A percentile compares a stretch with the other conserved stretches of the same genome.
These are phyloP conservation scores for Trichoderma sp. DNA, from an alignment of 2,329 filamentous ascomycete species.

Conservation along the genomic window DNA sequence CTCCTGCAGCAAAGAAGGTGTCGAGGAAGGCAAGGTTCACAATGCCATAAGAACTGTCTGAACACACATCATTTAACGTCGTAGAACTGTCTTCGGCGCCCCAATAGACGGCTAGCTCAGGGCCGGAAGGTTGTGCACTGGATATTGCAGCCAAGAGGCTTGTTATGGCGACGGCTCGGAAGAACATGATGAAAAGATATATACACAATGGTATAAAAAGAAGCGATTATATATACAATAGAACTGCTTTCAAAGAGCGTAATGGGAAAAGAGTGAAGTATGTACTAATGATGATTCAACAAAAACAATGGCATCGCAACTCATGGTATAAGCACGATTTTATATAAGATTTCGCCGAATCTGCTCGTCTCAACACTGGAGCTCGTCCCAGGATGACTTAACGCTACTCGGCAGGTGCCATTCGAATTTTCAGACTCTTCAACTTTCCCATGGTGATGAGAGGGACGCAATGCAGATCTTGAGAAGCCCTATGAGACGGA, in stretches of 20 bases:
- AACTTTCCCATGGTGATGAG: background rate
- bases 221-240: background rate
- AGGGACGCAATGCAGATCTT: background rate
- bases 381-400: background rate
- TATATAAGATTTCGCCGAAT: background rate
- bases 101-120: constrained; percentile 27
- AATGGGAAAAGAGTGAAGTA: background rate
- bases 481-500: background rate
- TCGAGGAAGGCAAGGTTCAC: constrained; percentile 30
- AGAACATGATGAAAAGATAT: background rate
- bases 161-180: background rate
- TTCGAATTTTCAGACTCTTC: background rate
- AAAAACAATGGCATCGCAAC: background rate
- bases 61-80: constrained; percentile 27
- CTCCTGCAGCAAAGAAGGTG: constrained; percentile 26
- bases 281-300: background rate
- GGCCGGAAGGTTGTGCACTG: background rate
- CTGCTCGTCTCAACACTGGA: background rate
- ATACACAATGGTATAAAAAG: background rate
- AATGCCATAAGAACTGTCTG: constrained; percentile 27
- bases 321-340: background rate
- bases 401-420: background rate
- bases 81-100: constrained; percentile 29
- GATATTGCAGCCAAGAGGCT: background rate
- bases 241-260: background rate